These are phyloP conservation scores for Sphagnum contortum DNA, from an alignment of 225 moss, liverwort and hornwort genomes.

Conservation along the genomic window DNA sequence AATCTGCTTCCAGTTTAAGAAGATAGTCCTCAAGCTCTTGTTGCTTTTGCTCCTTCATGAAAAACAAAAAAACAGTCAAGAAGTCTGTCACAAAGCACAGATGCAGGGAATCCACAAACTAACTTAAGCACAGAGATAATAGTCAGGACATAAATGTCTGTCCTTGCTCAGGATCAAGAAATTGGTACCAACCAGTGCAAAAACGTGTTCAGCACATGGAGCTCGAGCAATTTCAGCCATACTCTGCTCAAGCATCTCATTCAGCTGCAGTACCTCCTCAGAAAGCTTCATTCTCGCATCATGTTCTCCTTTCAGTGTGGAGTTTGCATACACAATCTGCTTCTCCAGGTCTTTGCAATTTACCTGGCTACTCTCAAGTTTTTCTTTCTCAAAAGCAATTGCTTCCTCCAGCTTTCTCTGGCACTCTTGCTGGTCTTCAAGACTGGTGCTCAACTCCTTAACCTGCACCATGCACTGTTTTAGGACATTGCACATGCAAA, in stretches of 20 bases:
- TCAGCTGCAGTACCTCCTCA: slow-evolving; percentile 23
- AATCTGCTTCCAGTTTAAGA: slow-evolving; percentile 21
- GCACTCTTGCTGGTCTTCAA: slow-evolving; percentile 20
- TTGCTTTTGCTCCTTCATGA: slow-evolving; percentile 8
- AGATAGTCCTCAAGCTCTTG: slow-evolving; percentile 7
- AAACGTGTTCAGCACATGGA: slow-evolving; percentile 1
- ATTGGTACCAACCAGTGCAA: neutral
- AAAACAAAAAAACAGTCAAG: neutral
- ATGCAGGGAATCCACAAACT: neutral
- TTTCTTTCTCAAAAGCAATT: slow-evolving; percentile 16
- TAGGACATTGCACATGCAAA: neutral
- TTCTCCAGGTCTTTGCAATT: slow-evolving; percentile 19
- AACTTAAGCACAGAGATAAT: neutral
- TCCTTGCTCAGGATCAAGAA: too few relatives aligned
- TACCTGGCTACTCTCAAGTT: slow-evolving; percentile 17
- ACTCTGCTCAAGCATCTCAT: slow-evolving; percentile 19
- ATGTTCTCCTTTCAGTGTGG: slow-evolving; percentile 8
- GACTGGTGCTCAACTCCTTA: slow-evolving; percentile 16
- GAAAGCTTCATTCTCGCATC: slow-evolving; percentile 22
- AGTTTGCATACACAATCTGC: slow-evolving; percentile 16
- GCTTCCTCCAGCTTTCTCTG: slow-evolving; percentile 16
- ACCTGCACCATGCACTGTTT: slow-evolving; percentile 29
- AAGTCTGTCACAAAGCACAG: neutral
- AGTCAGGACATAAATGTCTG: neutral
- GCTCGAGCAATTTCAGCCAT: slow-evolving; percentile 16